Evolutionary conservation across 768 basidiomycete species (phyloP), one percentile per base, ranked within the genome.

Genomic region (Mycena galericulata): DNA sequence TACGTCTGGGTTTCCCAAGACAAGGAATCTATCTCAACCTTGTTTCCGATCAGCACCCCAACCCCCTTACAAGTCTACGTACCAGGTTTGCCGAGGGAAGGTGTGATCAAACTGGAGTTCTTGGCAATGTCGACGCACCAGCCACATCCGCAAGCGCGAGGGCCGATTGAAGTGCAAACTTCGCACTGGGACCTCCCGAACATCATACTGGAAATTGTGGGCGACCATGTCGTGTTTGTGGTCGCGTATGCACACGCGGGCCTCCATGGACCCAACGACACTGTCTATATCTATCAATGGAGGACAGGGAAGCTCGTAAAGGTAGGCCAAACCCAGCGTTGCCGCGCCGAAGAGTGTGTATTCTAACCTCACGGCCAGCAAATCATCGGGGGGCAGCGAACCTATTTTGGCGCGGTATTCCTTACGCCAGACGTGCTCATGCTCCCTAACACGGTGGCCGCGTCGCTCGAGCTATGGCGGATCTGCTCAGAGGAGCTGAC

Each of bases 171-270:
- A n/a, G 78, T 84, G 4, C 62, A 69, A 26, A 76, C 65, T 5
- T 72, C 78, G 1, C 32, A 40, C 0, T 75, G 61, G 67, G 71
- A 72, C 14, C 75, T 73, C 15, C 81, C 82, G 2, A 68, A 75
- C 14, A 74, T 85, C n/a, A 80, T 80, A 14, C 78, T 86, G 32
- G 85, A 86, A 65, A 82, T 85, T 46, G 84, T 85, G 15, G 85
- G 85, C 18, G 79, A 83, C 14, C 75, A 83, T 67, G 74, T 86
- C 3, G 82, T 84, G 2, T 77, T 87, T 1, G 73, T 83, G 8
- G 75, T 82, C 5, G 74, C 76, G 3, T 78, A 78, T 60, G 62
- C 30, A 1, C 18, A 7, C 26, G 20, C 34, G 1, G 5, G 5
- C 4, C 12, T 17, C 5, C 22, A 18, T 4, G 1, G 59, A 54